A percentile compares a stretch with the other conserved stretches of the same genome.
Evolutionary conservation across 768 basidiomycete species (phyloP).

Genomic region (Suillus cothurnatus): DNA sequence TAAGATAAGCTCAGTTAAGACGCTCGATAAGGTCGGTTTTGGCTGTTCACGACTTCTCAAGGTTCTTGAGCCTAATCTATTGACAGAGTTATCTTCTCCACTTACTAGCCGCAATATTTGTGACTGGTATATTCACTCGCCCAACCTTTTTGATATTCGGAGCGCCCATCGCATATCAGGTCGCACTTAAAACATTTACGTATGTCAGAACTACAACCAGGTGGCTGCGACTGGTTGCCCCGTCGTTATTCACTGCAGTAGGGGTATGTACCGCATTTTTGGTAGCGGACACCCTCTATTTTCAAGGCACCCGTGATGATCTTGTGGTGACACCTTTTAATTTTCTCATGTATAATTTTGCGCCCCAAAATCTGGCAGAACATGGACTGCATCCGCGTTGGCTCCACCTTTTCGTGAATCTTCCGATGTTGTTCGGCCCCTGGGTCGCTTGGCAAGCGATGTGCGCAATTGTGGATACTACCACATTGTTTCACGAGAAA

Average conservation of each 20-base stretch:
- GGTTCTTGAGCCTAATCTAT: background rate
- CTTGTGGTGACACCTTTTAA: conserved; percentile 39
- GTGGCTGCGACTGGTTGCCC: conserved; percentile 15
- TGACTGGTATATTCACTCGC: conserved; percentile 36
- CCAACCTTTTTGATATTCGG: conserved; percentile 39
- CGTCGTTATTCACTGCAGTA: conserved; percentile 25
- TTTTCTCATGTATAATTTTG: conserved; percentile 40
- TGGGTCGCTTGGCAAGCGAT: conserved; percentile 29
- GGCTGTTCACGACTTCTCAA: background rate
- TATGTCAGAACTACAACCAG: conserved; percentile 14
- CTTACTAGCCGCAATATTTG: conserved; percentile 27
- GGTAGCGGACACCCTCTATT: conserved; percentile 36
- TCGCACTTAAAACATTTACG: conserved; percentile 19
- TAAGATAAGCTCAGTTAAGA: conserved; percentile 13
- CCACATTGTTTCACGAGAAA: conserved; percentile 9
- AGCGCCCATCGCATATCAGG: conserved; percentile 33
- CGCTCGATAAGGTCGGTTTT: background rate
- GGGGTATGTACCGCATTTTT: conserved; percentile 21
- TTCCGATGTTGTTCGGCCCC: conserved; percentile 42
- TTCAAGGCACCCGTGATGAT: conserved; percentile 23
- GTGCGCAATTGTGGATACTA: conserved; percentile 8
- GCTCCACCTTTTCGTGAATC: conserved; percentile 41
- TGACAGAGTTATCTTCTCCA: conserved; percentile 15
- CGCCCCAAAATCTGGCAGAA: conserved; percentile 36
- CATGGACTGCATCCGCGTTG: conserved; percentile 44